These are phyloP conservation scores for Acer yangbiense DNA, from an alignment of 345 rosid genomes.

Conservation along the genomic window DNA sequence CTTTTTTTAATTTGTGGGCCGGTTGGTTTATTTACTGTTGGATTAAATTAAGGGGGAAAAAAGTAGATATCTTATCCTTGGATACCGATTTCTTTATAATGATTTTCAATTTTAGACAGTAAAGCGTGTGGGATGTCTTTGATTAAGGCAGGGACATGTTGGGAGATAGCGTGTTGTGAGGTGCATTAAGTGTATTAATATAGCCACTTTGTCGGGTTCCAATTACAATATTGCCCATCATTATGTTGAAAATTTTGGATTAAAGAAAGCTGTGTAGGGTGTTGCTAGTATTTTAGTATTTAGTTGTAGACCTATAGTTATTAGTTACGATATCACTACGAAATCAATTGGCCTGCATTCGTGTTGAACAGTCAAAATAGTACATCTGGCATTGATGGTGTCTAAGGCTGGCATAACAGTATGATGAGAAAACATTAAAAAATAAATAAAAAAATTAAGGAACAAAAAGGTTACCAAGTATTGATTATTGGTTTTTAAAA, in stretches of 20 bases:
- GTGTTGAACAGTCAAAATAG: not conserved
- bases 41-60: constrained; percentile 12
- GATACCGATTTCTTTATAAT: constrained; percentile 22
- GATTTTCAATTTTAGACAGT: not conserved
- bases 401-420: not conserved
- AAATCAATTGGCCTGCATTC: not conserved
- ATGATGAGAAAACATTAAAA: not conserved
- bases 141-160: constrained; percentile 19
- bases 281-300: not conserved
- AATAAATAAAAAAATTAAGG: not conserved
- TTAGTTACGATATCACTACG: not conserved
- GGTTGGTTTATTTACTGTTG: constrained; percentile 4
- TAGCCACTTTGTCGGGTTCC: constrained; percentile 19
- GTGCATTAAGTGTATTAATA: not conserved
- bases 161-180: constrained; percentile 28
- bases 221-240: constrained; percentile 17
- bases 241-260: not conserved
- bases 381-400: not conserved
- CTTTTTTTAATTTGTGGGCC: constrained; percentile 2
- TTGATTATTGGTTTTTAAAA: not conserved
- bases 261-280: not conserved
- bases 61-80: constrained; percentile 17
- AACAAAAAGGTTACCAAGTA: not conserved
- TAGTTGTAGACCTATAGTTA: too few species aligned
- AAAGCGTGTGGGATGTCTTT: constrained; percentile 27